Percentiles rank a stretch among this genome's conserved stretches.
phyloP scores from a whole-genome alignment of 2,329 filamentous ascomycete genomes.

The Pleomassaria siparia region DNA sequence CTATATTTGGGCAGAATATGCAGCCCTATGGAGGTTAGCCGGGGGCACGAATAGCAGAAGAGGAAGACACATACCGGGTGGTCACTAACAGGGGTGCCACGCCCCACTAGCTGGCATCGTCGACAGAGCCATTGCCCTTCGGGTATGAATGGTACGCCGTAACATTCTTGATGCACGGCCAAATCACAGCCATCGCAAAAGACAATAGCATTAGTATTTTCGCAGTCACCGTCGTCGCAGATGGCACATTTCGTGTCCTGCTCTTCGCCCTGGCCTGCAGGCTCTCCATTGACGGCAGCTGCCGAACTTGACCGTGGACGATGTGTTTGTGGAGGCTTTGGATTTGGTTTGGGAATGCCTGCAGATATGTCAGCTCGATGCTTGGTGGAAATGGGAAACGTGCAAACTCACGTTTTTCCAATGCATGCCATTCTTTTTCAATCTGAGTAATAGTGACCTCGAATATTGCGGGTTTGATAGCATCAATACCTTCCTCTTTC shows the following conservation, averaged over 20 bases:
- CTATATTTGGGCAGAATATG: conserved; percentile 97
- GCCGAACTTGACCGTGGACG: conserved; percentile 90
- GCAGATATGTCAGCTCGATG: conserved; percentile 7
- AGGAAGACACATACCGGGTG: conserved; percentile 29
- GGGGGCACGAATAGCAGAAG: neutral
- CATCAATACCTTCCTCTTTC: conserved; percentile 71
- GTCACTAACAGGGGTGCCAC: conserved; percentile 74
- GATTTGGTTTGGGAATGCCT: conserved; percentile 90
- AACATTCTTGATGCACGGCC: conserved; percentile 97
- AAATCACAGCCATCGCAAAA: conserved; percentile 98
- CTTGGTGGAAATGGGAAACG: neutral
- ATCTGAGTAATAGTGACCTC: conserved; percentile 99
- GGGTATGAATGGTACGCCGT: conserved; percentile 96
- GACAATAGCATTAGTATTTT: conserved; percentile 98
- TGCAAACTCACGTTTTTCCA: conserved; percentile 71
- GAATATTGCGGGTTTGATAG: conserved; percentile 90
- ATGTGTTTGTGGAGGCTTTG: conserved; percentile 93
- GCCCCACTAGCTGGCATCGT: conserved; percentile 93
- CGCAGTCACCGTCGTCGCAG: conserved; percentile 98
- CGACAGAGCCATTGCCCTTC: conserved; percentile 98
- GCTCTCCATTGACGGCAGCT: conserved; percentile 92
- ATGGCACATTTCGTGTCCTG: conserved; percentile 97
- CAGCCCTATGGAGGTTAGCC: conserved; percentile 53
- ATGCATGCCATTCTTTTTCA: conserved; percentile 95
- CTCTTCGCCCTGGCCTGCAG: conserved; percentile 77